Evolutionary conservation across 2,329 filamentous ascomycete genomes (phyloP).

Genomic region (Diaporthe batatas): DNA sequence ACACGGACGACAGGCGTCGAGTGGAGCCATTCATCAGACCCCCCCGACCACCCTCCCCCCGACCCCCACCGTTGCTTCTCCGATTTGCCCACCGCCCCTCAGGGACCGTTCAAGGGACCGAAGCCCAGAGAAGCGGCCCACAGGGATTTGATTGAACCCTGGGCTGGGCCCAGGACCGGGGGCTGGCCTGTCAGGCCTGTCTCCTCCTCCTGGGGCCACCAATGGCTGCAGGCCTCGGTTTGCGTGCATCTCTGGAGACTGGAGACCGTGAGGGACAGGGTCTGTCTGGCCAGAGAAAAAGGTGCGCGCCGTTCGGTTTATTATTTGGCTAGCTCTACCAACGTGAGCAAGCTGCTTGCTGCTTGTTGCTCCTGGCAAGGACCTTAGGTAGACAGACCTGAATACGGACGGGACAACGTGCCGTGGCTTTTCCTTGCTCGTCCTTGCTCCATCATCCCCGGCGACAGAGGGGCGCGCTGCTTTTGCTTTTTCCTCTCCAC

Average conservation of each 20-base stretch:
- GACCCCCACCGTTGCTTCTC: conserved; percentile 32
- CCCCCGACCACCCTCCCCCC: conserved; percentile 16
- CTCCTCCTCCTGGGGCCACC: conserved; percentile 24
- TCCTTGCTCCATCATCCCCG: conserved; percentile 4
- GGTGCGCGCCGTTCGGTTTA: conserved; percentile 21
- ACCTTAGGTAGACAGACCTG: conserved; percentile 10
- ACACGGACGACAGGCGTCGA: conserved; percentile 17
- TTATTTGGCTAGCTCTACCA: not conserved
- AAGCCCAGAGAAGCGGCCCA: conserved; percentile 22
- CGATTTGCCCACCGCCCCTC: conserved; percentile 33
- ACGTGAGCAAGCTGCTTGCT: not conserved
- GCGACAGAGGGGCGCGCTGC: conserved; percentile 16
- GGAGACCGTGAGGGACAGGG: no score
- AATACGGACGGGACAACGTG: conserved; percentile 25
- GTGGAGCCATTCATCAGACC: conserved; percentile 17
- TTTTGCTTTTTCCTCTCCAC: conserved; percentile 23
- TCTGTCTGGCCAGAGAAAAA: conserved; percentile 8
- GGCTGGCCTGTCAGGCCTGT: conserved; percentile 28
- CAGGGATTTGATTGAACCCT: conserved; percentile 32
- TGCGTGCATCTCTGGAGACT: conserved; percentile 8
- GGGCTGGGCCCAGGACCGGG: conserved; percentile 12
- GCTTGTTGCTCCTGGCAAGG: not conserved
- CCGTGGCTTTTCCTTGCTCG: conserved; percentile 21
- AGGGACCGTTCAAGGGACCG: conserved; percentile 32
- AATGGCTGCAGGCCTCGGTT: conserved; percentile 2